Evolutionary conservation across 768 basidiomycete species (phyloP), one percentile per base, ranked within the genome.

Genomic region (Rhodotorula graminis): DNA sequence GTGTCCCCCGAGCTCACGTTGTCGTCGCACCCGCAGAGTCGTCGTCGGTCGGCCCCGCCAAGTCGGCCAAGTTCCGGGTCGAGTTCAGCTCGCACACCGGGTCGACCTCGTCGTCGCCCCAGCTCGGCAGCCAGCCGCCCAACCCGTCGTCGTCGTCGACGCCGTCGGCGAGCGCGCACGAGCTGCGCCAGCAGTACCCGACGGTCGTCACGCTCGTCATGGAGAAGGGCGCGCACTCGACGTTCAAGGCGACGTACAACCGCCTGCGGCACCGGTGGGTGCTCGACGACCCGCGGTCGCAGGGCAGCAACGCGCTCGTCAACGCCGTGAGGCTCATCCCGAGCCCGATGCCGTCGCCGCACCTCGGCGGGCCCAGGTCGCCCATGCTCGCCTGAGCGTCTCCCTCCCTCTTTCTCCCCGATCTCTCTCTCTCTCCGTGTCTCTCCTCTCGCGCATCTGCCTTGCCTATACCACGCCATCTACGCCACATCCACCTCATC

Each of bases 211-310:
- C 85, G 27, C 79, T 95, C 63, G 84, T 90, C 23, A 88, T 91
- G 75, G 93, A 96, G 83, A 93, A 88, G 80, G 95, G 95, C 9
- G 89, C 93, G 27, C 83, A 87, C 56, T 90, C 91, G 33, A 88
- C 86, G 42, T 92, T 96, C 83, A 90, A 88, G 81, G 84, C 86
- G 63, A 83, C 92, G 42, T 90, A 86, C 79, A 86, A 84, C 71
- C 84, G 87, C 55, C 80, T 96, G 67, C 84, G 85, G 71, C 82
- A 84, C 44, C 85, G 87, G 31, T 96, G 92, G 93, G 86, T 86
- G 44, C 73, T 74, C 66, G 73, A 74, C 63, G 69, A 74, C 58
- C 73, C 73, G 27, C 65, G 69, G 31, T 8, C 3, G 3, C 6
- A 19, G 40, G 60, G 27, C 44, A 42, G 44, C 42, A 21, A 16